Evolutionary conservation across 2,329 filamentous ascomycete species (phyloP).

Genomic region (Talaromyces sp.): DNA sequence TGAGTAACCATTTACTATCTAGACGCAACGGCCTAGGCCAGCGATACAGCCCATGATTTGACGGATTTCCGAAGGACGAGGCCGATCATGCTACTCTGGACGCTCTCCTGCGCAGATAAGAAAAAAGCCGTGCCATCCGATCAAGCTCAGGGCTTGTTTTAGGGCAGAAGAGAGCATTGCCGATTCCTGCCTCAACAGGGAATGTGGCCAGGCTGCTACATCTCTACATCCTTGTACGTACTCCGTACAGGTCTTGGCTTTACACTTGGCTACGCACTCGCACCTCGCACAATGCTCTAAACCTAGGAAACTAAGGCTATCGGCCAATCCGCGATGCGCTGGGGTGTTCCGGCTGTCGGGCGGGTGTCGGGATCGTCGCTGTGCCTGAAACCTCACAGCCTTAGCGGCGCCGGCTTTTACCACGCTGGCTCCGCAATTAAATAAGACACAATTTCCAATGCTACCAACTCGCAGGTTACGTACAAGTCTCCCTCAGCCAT

Average conservation of each 20-base stretch:
- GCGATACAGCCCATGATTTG: neutral
- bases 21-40: neutral
- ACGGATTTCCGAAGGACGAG: neutral
- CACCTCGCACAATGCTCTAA: neutral
- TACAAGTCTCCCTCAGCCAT: neutral
- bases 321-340: neutral
- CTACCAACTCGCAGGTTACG: neutral
- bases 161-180: neutral
- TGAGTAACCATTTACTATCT: neutral
- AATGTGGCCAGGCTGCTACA: neutral
- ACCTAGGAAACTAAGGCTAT: neutral
- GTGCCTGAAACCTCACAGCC: neutral
- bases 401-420: neutral
- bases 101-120: neutral
- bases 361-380: neutral
- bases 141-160: neutral
- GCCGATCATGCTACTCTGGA: neutral
- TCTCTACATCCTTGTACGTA: no score
- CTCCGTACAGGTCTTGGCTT: no score
- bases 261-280: neutral
- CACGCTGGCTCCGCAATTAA: neutral
- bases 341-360: neutral
- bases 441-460: neutral
- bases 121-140: neutral
- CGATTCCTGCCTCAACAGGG: neutral